phyloP scores from a whole-genome alignment of 768 basidiomycete species.

The Filobasidium floriforme region DNA sequence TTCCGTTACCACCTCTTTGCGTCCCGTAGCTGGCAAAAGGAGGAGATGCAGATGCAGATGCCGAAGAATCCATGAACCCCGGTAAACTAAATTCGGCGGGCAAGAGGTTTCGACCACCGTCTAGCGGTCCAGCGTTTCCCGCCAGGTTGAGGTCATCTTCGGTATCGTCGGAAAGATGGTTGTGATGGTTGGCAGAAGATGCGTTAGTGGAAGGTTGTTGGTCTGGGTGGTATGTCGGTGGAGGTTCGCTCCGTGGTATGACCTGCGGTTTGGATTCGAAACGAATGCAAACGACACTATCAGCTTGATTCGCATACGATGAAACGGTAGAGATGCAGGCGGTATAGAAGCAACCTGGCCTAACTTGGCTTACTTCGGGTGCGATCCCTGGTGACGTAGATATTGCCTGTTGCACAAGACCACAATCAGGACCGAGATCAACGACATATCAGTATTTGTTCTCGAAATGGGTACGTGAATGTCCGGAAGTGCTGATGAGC shows the following conservation, averaged over 20 bases:
- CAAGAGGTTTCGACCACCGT: neutral
- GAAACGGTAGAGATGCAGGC: neutral
- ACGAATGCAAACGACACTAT: too few species aligned
- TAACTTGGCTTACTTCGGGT: neutral
- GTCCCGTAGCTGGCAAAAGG: too few species aligned
- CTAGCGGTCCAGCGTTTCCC: neutral
- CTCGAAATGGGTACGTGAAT: neutral
- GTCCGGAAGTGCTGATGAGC: neutral
- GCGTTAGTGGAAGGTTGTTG: too few species aligned
- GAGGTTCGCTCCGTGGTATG: too few species aligned
- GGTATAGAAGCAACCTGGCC: neutral
- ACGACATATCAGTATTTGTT: neutral
- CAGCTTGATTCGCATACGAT: neutral
- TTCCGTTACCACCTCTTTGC: neutral
- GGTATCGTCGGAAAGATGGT: too few species aligned
- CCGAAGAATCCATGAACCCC: neutral
- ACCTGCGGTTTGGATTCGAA: too few species aligned
- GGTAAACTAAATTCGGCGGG: neutral
- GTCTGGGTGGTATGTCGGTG: too few species aligned
- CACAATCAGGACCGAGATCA: neutral
- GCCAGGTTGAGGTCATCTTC: neutral
- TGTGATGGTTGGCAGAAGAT: too few species aligned
- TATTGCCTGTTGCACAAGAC: neutral
- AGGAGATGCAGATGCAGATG: too few species aligned
- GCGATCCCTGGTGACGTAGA: conserved; percentile 17